Percentiles rank a stretch among this genome's conserved stretches.
Conservation (phyloP, 768 basidiomycete species). For the Baorangia bicolor region DNA sequence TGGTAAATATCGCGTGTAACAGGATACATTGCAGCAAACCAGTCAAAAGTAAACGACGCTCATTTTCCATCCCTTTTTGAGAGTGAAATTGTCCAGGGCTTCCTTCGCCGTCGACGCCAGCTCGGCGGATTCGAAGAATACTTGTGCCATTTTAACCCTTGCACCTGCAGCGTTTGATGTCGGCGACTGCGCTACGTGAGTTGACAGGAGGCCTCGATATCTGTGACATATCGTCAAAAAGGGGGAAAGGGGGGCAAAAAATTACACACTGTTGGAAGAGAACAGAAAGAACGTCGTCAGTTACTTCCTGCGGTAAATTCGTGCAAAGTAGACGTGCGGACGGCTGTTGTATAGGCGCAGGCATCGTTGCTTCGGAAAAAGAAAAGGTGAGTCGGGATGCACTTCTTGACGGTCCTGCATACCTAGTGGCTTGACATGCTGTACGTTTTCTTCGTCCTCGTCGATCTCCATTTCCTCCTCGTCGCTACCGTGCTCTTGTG, state of each 20-base stretch:
- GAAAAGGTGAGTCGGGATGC: slow-evolving; percentile 11
- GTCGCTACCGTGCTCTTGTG: slow-evolving; percentile 60
- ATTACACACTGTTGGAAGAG: slow-evolving; percentile 86
- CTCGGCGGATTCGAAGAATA: slow-evolving; percentile 72
- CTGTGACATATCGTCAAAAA: slow-evolving; percentile 38
- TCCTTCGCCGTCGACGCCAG: slow-evolving; percentile 77
- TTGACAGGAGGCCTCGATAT: slow-evolving; percentile 78
- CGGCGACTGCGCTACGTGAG: slow-evolving; percentile 68
- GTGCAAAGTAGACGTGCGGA: slow-evolving; percentile 70
- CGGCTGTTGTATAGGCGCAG: slow-evolving; percentile 51
- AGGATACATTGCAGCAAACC: slow-evolving; percentile 14
- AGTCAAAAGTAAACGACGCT: slow-evolving; percentile 63
- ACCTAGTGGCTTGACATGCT: slow-evolving; percentile 44
- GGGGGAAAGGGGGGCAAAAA: not conserved
- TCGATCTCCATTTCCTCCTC: slow-evolving; percentile 95
- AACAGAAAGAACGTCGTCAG: slow-evolving; percentile 80
- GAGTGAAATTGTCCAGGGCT: slow-evolving; percentile 78
- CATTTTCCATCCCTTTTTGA: slow-evolving; percentile 88
- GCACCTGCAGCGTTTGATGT: slow-evolving; percentile 63
- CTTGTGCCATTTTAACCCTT: slow-evolving; percentile 78
- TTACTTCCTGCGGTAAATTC: slow-evolving; percentile 89
- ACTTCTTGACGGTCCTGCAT: slow-evolving; percentile 32
- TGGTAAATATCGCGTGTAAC: slow-evolving; percentile 4
- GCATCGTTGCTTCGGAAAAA: slow-evolving; percentile 38
- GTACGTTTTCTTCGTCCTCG: slow-evolving; percentile 71